Percentiles rank a stretch among this genome's conserved stretches.
Evolutionary conservation across 202 grass and related monocot genomes (phyloP).

Genomic region (Sporobolus alterniflorus): DNA sequence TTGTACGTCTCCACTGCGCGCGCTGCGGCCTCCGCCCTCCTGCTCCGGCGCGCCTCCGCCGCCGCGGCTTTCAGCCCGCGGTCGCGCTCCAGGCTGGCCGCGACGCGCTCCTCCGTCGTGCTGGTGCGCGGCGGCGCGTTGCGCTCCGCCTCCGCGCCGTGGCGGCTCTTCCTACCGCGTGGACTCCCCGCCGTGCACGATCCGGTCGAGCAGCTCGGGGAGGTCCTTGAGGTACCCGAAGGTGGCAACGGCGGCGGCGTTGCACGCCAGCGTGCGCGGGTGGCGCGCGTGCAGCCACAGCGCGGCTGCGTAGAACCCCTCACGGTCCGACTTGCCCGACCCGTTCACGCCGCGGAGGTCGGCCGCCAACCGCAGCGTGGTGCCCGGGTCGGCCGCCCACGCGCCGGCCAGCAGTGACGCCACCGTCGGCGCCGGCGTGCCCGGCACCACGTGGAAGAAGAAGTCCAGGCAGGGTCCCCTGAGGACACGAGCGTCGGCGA

Average conservation of each 20-base stretch:
- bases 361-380: slow-evolving; percentile 68
- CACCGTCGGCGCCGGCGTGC: slow-evolving; percentile 16
- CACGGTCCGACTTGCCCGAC: slow-evolving; percentile 82
- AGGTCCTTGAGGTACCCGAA: slow-evolving; percentile 97
- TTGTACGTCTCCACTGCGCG: slow-evolving; percentile 57
- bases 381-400: slow-evolving; percentile 51
- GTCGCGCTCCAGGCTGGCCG: slow-evolving; percentile 47
- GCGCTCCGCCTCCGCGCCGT: not conserved
- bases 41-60: slow-evolving; percentile 26
- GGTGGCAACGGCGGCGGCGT: slow-evolving; percentile 39
- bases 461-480: slow-evolving; percentile 79
- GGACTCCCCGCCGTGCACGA: slow-evolving; percentile 54
- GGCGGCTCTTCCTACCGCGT: slow-evolving; percentile 44
- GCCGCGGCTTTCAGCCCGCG: slow-evolving; percentile 28
- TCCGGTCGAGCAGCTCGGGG: slow-evolving; percentile 85
- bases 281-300: slow-evolving; percentile 78
- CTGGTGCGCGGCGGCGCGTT: not conserved
- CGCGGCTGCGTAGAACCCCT: slow-evolving; percentile 80
- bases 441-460: slow-evolving; percentile 77
- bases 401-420: slow-evolving; percentile 48
- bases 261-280: slow-evolving; percentile 68
- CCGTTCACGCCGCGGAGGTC: slow-evolving; percentile 82
- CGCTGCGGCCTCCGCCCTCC: slow-evolving; percentile 40
- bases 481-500: slow-evolving; percentile 63
- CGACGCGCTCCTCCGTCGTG: slow-evolving; percentile 53